phyloP scores from a whole-genome alignment of 2,329 filamentous ascomycete species.

The Rasamsonia emersonii region DNA sequence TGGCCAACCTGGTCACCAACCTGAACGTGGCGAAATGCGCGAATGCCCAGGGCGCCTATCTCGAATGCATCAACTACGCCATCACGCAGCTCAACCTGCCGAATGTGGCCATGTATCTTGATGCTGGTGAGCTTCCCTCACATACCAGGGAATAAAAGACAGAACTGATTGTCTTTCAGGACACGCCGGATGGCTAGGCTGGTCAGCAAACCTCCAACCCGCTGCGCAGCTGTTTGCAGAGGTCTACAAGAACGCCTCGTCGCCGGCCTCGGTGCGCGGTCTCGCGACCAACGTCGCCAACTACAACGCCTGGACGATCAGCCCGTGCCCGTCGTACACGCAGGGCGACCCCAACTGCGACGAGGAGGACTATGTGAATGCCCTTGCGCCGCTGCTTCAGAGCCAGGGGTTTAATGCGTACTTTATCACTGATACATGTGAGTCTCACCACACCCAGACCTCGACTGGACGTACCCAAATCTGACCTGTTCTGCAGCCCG shows the following conservation, averaged over 20 bases:
- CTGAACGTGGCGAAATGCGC: constrained; percentile 46
- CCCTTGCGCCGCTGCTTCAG: constrained; percentile 41
- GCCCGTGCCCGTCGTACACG: constrained; percentile 38
- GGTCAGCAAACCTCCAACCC: constrained; percentile 49
- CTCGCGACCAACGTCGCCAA: constrained; percentile 51
- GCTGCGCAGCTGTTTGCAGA: constrained; percentile 41
- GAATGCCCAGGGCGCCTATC: constrained; percentile 46
- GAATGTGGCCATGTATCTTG: constrained; percentile 57
- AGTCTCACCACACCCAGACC: constrained; percentile 9
- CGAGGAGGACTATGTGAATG: constrained; percentile 45
- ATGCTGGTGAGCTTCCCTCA: constrained; percentile 40
- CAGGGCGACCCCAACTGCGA: constrained; percentile 43
- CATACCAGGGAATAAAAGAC: constrained; percentile 1
- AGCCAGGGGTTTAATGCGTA: constrained; percentile 43
- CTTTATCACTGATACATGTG: constrained; percentile 48
- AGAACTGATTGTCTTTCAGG: too few relatives aligned
- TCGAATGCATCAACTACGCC: constrained; percentile 49
- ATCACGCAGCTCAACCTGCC: constrained; percentile 48
- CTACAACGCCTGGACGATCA: constrained; percentile 47
- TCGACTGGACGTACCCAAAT: neutral
- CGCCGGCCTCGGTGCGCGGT: constrained; percentile 42
- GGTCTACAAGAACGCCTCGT: constrained; percentile 40
- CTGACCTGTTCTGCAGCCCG: constrained; percentile 34
- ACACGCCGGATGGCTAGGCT: constrained; percentile 58
- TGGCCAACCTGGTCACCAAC: constrained; percentile 57